These are phyloP conservation scores for Ulvella scutata DNA, from an alignment of 139 green algal genomes.

Conservation along the genomic window DNA sequence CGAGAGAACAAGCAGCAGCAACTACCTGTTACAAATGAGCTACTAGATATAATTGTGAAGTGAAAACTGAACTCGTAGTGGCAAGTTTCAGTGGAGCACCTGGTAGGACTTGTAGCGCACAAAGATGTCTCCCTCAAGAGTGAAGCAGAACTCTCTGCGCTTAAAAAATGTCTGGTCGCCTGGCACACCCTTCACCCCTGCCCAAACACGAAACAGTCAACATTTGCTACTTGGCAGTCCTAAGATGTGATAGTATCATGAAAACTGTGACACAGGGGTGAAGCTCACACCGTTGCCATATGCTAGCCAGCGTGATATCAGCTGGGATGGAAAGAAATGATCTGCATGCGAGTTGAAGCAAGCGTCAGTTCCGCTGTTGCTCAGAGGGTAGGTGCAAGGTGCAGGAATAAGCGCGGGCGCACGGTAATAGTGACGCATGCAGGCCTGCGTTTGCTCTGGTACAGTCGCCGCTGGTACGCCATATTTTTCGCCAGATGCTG, in stretches of 20 bases:
- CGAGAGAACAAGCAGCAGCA: neutral
- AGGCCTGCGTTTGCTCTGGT: too few relatives aligned
- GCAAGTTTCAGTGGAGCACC: too few relatives aligned
- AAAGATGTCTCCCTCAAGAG: conserved; percentile 92
- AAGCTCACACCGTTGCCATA: conserved; percentile 78
- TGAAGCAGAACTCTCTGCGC: conserved; percentile 94
- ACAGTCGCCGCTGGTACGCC: too few relatives aligned
- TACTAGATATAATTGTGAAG: too few relatives aligned
- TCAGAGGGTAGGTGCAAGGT: too few relatives aligned
- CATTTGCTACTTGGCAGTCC: neutral
- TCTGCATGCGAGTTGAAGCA: conserved; percentile 21
- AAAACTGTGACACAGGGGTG: neutral
- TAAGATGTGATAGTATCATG: neutral
- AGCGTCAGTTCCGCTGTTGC: too few relatives aligned
- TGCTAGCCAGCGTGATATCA: conserved; percentile 74
- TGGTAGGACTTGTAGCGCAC: conserved; percentile 96
- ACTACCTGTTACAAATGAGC: neutral
- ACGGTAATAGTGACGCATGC: too few relatives aligned
- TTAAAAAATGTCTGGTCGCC: conserved; percentile 51
- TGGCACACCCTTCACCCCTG: neutral
- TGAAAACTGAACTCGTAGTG: too few relatives aligned
- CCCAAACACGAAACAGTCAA: neutral
- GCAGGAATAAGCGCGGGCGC: too few relatives aligned
- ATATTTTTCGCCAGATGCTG: too few relatives aligned
- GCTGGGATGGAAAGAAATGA: conserved; percentile 52